Percentiles rank a stretch among this genome's conserved stretches.
phyloP scores from a whole-genome alignment of 306 rosid species.

The Fragaria iinumae region DNA sequence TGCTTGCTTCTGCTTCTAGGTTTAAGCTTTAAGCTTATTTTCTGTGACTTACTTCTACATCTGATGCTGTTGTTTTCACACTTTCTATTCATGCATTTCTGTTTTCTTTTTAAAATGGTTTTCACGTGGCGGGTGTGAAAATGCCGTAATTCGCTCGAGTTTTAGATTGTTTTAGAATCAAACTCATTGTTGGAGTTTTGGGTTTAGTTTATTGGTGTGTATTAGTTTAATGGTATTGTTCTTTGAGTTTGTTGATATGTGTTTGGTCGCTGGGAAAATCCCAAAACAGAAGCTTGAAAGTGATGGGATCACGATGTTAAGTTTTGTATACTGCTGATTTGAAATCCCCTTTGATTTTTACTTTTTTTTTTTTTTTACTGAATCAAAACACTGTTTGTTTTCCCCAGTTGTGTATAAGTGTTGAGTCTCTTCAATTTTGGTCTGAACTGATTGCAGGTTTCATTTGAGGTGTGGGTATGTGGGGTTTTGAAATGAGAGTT shows the following conservation, averaged over 20 bases:
- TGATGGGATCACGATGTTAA: slow-evolving; percentile 36
- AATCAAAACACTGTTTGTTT: not conserved
- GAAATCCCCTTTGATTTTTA: not conserved
- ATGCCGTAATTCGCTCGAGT: slow-evolving; percentile 17
- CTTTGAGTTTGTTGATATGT: slow-evolving; percentile 31
- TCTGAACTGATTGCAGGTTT: not conserved
- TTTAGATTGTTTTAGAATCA: not conserved
- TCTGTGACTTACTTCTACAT: no score
- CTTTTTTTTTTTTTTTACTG: not conserved
- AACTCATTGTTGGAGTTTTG: not conserved
- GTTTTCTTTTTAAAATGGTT: not conserved
- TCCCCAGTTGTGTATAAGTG: not conserved
- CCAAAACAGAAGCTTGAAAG: slow-evolving; percentile 27
- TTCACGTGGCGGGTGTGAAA: slow-evolving; percentile 32
- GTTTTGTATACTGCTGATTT: slow-evolving; percentile 8
- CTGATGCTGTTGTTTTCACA: not conserved
- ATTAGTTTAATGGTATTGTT: slow-evolving; percentile 19
- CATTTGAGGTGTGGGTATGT: not conserved
- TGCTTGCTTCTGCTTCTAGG: not conserved
- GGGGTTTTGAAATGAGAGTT: slow-evolving; percentile 21
- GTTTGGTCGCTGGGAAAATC: slow-evolving; percentile 36
- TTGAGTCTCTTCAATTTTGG: slow-evolving; percentile 5
- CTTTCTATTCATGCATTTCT: not conserved
- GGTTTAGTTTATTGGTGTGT: not conserved
- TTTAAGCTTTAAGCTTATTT: not conserved